These are phyloP conservation scores for Rhamnella rubrinervis DNA, from an alignment of 331 rosid species.

Conservation along the genomic window DNA sequence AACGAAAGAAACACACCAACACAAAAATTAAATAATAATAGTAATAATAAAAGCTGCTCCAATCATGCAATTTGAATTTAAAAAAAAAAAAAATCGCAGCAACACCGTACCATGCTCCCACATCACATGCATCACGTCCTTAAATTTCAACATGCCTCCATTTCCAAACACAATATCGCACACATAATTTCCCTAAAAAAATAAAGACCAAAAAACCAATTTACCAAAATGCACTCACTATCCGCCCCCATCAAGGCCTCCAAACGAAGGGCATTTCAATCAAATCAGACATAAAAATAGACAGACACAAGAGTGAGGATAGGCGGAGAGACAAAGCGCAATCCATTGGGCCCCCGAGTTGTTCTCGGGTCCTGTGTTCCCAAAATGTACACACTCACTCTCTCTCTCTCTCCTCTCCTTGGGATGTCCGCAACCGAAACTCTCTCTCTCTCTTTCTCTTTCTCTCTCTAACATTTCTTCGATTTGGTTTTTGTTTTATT, in stretches of 20 bases:
- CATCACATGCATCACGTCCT: conserved; percentile 56
- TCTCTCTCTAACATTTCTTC: not conserved
- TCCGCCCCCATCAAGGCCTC: no score
- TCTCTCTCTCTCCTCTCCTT: conserved; percentile 35
- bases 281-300: conserved; percentile 14
- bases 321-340: conserved; percentile 42
- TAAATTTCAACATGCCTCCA: conserved; percentile 12
- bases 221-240: not conserved
- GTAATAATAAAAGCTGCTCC: not conserved
- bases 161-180: not conserved
- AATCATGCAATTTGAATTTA: conserved; percentile 36
- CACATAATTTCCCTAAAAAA: conserved; percentile 5
- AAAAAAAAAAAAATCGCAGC: not conserved
- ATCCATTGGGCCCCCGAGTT: conserved; percentile 55
- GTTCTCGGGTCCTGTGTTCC: conserved; percentile 61
- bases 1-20: conserved; percentile 18
- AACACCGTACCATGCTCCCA: conserved; percentile 44
- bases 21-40: conserved; percentile 14
- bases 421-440: conserved; percentile 60
- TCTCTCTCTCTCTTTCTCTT: conserved; percentile 13
- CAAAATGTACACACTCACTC: conserved; percentile 37
- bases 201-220: not conserved
- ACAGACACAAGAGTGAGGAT: not conserved
- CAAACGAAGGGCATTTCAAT: conserved; percentile 24
- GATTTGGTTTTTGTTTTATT: not conserved